A percentile compares a stretch with the other conserved stretches of the same genome.
Evolutionary conservation across 2,329 filamentous ascomycete species (phyloP).

Genomic region (Passalora sequoiae): DNA sequence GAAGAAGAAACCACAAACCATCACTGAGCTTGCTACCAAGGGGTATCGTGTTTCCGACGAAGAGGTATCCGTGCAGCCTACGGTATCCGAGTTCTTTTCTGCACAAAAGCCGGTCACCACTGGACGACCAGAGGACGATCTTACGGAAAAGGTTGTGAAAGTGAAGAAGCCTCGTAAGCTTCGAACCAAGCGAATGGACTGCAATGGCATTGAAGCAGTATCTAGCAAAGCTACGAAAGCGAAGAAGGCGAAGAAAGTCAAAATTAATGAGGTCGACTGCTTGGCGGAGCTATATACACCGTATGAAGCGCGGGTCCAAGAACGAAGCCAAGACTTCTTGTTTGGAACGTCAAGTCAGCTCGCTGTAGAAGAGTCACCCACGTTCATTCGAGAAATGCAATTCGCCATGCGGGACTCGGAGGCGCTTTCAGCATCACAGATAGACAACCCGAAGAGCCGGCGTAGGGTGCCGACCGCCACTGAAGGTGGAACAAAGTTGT

Average conservation of each 20-base stretch:
- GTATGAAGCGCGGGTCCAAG: constrained; percentile 59
- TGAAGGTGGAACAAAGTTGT: constrained; percentile 27
- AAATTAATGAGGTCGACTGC: constrained; percentile 21
- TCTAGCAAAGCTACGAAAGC: constrained; percentile 15
- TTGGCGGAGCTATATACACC: constrained; percentile 57
- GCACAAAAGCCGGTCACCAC: constrained; percentile 12
- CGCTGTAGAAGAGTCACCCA: constrained; percentile 65
- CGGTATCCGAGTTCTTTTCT: constrained; percentile 45
- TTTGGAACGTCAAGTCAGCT: constrained; percentile 86
- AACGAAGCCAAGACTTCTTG: constrained; percentile 67
- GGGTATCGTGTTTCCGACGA: constrained; percentile 51
- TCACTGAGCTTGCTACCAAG: constrained; percentile 72
- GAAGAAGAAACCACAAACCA: constrained; percentile 68
- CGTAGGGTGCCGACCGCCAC: constrained; percentile 25
- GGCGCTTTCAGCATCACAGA: constrained; percentile 27
- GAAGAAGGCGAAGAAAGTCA: constrained; percentile 37
- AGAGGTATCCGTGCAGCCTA: constrained; percentile 20
- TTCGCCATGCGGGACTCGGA: constrained; percentile 57
- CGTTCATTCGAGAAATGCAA: constrained; percentile 58
- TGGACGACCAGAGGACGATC: background rate
- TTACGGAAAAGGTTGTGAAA: constrained; percentile 8
- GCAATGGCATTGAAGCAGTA: constrained; percentile 1
- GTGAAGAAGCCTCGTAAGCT: constrained; percentile 26
- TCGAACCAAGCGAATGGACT: constrained; percentile 20
- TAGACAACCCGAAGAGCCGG: constrained; percentile 21